phyloP scores from a whole-genome alignment of 2,329 filamentous ascomycete species.

The Neonectria neomacrospora region DNA sequence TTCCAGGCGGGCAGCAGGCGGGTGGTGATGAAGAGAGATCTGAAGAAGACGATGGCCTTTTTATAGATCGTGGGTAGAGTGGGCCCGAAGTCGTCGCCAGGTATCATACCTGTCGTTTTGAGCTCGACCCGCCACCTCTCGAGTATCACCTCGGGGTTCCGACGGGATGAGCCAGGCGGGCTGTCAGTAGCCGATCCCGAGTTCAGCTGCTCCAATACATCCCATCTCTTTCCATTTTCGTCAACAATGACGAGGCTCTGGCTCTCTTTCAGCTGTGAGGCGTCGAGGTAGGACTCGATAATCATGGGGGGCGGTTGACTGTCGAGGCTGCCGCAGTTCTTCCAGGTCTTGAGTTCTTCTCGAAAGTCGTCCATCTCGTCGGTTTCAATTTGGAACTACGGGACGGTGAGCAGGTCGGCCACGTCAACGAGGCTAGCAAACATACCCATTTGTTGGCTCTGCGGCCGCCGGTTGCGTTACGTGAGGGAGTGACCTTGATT shows the following conservation, averaged over 20 bases:
- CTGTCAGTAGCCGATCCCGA: slow-evolving; percentile 64
- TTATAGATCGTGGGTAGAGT: slow-evolving; percentile 92
- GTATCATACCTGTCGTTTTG: slow-evolving; percentile 62
- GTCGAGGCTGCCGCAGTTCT: slow-evolving; percentile 78
- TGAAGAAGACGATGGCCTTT: slow-evolving; percentile 93
- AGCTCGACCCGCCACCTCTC: slow-evolving; percentile 93
- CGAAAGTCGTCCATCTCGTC: slow-evolving; percentile 90
- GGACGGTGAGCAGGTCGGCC: slow-evolving; percentile 27
- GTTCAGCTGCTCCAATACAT: slow-evolving; percentile 86
- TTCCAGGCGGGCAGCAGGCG: slow-evolving; percentile 89
- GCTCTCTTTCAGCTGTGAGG: slow-evolving; percentile 79
- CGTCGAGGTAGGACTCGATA: slow-evolving; percentile 91
- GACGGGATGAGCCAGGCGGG: slow-evolving; percentile 54
- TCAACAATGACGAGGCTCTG: slow-evolving; percentile 90
- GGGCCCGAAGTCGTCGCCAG: slow-evolving; percentile 68
- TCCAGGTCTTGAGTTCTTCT: slow-evolving; percentile 86
- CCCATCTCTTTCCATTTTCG: slow-evolving; percentile 90
- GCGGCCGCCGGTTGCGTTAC: slow-evolving; percentile 54
- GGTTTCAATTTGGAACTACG: slow-evolving; percentile 92
- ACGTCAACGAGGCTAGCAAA: slow-evolving; percentile 29
- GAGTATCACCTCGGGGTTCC: slow-evolving; percentile 79
- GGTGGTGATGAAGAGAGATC: slow-evolving; percentile 84
- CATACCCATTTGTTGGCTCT: slow-evolving; percentile 90
- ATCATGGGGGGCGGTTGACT: slow-evolving; percentile 84
- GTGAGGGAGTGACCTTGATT: slow-evolving; percentile 71